Evolutionary conservation across 371 early-diverging fungal species (phyloP).

Genomic region (Nematocida sp.): DNA sequence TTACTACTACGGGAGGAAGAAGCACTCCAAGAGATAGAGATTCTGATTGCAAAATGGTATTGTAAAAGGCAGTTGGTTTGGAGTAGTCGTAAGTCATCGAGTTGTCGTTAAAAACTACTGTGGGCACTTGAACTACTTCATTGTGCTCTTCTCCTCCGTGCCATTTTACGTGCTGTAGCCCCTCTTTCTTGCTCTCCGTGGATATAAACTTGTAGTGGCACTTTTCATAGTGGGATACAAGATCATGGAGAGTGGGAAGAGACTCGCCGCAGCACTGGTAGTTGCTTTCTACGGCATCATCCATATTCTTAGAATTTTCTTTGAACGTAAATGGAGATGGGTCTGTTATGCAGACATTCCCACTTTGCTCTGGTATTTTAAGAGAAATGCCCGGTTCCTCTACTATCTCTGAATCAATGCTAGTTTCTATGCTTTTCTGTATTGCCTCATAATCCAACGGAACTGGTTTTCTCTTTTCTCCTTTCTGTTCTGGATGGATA

Average conservation of each 20-base stretch:
- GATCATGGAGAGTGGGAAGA: conserved; percentile 43
- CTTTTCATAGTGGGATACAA: conserved; percentile 51
- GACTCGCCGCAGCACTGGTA: conserved; percentile 54
- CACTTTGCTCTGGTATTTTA: conserved; percentile 32
- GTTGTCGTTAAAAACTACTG: conserved; percentile 52
- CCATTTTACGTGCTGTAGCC: conserved; percentile 44
- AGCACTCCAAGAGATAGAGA: conserved; percentile 43
- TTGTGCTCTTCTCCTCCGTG: conserved; percentile 48
- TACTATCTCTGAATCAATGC: conserved; percentile 34
- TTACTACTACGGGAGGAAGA: conserved; percentile 35
- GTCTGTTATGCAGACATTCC: background rate
- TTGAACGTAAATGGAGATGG: conserved; percentile 52
- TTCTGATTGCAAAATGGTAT: conserved; percentile 49
- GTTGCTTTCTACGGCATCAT: conserved; percentile 37
- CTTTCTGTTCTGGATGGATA: background rate
- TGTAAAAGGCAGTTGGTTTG: conserved; percentile 53
- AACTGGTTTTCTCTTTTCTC: conserved; percentile 41
- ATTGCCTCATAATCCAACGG: conserved; percentile 51
- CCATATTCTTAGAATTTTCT: conserved; percentile 13
- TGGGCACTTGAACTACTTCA: conserved; percentile 52
- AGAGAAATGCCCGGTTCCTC: conserved; percentile 40
- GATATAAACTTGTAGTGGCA: conserved; percentile 52
- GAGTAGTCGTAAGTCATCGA: conserved; percentile 51
- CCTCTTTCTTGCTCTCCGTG: conserved; percentile 18
- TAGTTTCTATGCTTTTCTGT: conserved; percentile 34